These are phyloP conservation scores for Ustilago xerochloae DNA, from an alignment of 1,284 basidiomycete genomes.

Conservation along the genomic window DNA sequence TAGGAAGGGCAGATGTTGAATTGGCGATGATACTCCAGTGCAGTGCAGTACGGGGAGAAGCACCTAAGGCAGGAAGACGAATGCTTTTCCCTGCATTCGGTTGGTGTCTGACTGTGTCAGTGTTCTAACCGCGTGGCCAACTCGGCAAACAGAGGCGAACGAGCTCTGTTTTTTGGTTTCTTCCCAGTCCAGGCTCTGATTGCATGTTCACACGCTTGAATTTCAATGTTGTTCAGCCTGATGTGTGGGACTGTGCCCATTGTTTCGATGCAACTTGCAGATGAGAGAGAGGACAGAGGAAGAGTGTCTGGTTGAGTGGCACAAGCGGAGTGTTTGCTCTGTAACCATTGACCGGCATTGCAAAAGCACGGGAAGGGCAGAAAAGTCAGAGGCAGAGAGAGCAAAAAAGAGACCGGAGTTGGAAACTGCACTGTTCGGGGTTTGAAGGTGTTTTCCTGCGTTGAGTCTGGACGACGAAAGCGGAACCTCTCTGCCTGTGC, in stretches of 20 bases:
- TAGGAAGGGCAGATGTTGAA: too few relatives aligned
- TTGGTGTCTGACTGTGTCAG: too few relatives aligned
- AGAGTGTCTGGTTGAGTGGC: neutral
- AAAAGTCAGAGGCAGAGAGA: constrained; percentile 1
- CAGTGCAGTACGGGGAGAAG: neutral
- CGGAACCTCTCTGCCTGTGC: neutral
- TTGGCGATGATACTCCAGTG: too few relatives aligned
- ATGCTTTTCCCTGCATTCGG: neutral
- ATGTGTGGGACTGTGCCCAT: too few relatives aligned
- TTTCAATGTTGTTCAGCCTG: too few relatives aligned
- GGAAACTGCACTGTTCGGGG: constrained; percentile 10
- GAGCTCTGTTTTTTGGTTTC: constrained; percentile 11
- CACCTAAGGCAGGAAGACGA: constrained; percentile 6
- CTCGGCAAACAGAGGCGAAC: constrained; percentile 19
- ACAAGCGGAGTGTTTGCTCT: neutral
- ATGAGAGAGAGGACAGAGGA: neutral
- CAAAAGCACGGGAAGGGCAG: neutral
- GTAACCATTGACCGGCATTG: neutral
- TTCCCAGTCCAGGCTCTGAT: neutral
- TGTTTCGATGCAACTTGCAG: too few relatives aligned
- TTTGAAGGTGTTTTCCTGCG: neutral
- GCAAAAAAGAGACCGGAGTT: constrained; percentile 6
- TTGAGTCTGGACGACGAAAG: neutral
- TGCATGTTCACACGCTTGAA: neutral
- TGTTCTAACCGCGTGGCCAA: constrained; percentile 18